phyloP scores from a whole-genome alignment of 306 rosid genomes.

The Fragaria vesca region DNA sequence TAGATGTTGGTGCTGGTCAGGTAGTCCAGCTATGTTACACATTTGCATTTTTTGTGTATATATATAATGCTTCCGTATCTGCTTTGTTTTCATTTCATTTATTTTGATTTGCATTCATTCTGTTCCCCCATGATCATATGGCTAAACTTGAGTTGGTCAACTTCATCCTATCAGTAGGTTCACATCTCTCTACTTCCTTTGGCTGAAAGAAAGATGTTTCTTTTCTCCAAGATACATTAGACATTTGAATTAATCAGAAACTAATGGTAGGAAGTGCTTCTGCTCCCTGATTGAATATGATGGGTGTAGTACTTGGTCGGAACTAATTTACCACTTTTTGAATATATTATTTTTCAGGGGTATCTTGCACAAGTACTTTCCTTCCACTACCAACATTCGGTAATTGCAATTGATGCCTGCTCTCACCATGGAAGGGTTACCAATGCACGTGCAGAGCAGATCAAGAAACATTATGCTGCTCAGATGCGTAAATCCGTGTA shows the following conservation, averaged over 20 bases:
- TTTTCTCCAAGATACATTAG: not conserved
- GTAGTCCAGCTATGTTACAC: conserved; percentile 35
- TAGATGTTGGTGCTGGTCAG: conserved; percentile 99
- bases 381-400: conserved; percentile 73
- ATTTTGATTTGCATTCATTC: not conserved
- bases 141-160: not conserved
- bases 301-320: not conserved
- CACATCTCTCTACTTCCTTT: not conserved
- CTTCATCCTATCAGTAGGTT: not conserved
- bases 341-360: conserved; percentile 53
- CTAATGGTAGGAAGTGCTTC: not conserved
- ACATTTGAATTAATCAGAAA: conserved; percentile 6
- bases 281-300: not conserved
- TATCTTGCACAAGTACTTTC: conserved; percentile 92
- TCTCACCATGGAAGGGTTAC: conserved; percentile 89
- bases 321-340: not conserved
- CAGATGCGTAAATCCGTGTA: conserved; percentile 75
- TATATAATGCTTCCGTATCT: not conserved
- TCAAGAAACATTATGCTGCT: conserved; percentile 66
- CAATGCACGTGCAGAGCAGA: conserved; percentile 67
- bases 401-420: conserved; percentile 85
- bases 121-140: not conserved
- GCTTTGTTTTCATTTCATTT: not conserved
- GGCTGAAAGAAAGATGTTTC: not conserved
- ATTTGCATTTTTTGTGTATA: conserved; percentile 6